Conservation (phyloP, 139 green algal species). For the Picochlorum sp. region DNA sequence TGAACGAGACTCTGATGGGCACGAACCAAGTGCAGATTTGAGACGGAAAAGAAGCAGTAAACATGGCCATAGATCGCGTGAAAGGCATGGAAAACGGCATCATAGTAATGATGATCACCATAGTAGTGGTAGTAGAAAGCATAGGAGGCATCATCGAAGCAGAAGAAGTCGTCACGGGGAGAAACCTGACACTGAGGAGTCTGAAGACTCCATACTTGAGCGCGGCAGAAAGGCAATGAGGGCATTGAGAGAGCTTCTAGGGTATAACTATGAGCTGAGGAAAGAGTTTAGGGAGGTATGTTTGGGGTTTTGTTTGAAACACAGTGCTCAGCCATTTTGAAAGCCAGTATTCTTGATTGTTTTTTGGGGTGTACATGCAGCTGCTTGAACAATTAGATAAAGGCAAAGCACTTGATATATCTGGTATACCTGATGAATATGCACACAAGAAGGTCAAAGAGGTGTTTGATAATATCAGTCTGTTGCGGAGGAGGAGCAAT, state of each 20-base stretch:
- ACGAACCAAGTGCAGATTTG: too few species aligned
- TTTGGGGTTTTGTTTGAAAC: too few species aligned
- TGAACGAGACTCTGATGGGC: too few species aligned
- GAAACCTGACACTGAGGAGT: neutral
- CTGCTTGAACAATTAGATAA: conserved; percentile 30
- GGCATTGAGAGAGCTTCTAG: conserved; percentile 25
- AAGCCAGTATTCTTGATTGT: neutral
- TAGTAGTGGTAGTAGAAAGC: neutral
- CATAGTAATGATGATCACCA: conserved; percentile 17
- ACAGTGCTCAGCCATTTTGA: too few species aligned
- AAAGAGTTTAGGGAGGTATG: conserved; percentile 15
- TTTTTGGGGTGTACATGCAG: neutral
- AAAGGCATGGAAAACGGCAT: too few species aligned
- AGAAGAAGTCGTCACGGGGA: neutral
- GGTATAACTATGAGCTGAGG: conserved; percentile 15
- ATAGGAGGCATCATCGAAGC: conserved; percentile 10
- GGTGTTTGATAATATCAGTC: conserved; percentile 30
- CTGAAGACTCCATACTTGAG: neutral
- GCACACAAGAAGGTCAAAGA: conserved; percentile 11
- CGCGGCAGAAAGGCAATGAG: neutral
- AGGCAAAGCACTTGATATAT: conserved; percentile 29
- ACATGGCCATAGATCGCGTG: too few species aligned
- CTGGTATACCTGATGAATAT: conserved; percentile 24
- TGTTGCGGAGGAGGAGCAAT: conserved; percentile 24
- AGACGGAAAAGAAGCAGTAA: too few species aligned